Evolutionary conservation across 345 rosid species (phyloP).

Genomic region (Diplotaxis tenuifolia): DNA sequence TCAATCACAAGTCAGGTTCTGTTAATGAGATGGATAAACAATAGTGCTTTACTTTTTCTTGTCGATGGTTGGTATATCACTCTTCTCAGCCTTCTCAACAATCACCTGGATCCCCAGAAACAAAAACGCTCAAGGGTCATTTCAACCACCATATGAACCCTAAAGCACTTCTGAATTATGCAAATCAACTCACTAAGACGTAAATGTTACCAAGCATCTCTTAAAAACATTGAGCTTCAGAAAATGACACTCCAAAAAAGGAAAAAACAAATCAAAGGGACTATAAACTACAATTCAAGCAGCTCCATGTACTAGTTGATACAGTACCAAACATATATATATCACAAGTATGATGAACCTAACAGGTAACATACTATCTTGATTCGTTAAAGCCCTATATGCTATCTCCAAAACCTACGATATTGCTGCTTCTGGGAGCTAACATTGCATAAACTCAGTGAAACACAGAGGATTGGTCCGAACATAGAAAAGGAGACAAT

Average conservation of each 20-base stretch:
- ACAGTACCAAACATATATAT: not conserved
- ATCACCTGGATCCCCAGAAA: slow-evolving; percentile 65
- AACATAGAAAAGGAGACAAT: not conserved
- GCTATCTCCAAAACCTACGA: not conserved
- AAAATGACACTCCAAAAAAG: not conserved
- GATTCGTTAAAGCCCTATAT: not conserved
- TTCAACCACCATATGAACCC: not conserved
- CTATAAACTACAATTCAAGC: not conserved
- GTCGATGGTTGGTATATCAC: slow-evolving; percentile 79
- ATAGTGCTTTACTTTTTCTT: slow-evolving; percentile 71
- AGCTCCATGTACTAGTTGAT: not conserved
- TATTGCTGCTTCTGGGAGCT: no score
- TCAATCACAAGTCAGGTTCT: slow-evolving; percentile 3
- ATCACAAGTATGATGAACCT: not conserved
- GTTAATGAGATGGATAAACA: not conserved
- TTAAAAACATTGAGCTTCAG: not conserved
- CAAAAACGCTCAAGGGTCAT: not conserved
- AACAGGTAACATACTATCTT: not conserved
- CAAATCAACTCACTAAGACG: not conserved
- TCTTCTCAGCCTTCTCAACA: slow-evolving; percentile 80
- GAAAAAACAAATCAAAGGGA: no score
- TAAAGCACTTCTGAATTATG: not conserved
- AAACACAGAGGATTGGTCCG: not conserved
- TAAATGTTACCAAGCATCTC: not conserved
- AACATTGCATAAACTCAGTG: not conserved